phyloP scores from a whole-genome alignment of 1,284 basidiomycete species.

The Cryptococcus maquisensis region DNA sequence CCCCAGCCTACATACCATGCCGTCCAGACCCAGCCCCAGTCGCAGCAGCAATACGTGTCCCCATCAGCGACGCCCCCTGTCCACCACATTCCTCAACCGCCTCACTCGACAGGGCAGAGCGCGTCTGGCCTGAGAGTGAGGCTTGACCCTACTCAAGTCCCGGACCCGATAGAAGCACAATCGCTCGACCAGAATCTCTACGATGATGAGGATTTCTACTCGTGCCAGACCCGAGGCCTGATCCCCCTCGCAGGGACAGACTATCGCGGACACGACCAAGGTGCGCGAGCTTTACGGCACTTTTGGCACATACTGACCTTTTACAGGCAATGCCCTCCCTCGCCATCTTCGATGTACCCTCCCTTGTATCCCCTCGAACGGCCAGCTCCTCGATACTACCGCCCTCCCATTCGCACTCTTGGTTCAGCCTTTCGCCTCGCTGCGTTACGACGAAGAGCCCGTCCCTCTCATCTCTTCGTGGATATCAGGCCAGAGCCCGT shows the following conservation, averaged over 20 bases:
- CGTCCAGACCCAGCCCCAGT: conserved; percentile 13
- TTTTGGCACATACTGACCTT: not conserved
- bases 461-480: conserved; percentile 66
- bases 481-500: conserved; percentile 37
- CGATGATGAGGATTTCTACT: conserved; percentile 71
- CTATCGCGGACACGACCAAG: conserved; percentile 87
- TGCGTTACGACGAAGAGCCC: conserved; percentile 72
- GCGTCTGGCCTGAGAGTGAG: conserved; percentile 66
- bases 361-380: conserved; percentile 71
- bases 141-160: conserved; percentile 87
- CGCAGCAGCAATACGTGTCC: conserved; percentile 20
- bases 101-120: conserved; percentile 69
- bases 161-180: conserved; percentile 79
- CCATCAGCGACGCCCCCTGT: conserved; percentile 22
- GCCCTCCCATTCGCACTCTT: conserved; percentile 78
- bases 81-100: conserved; percentile 66
- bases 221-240: conserved; percentile 65
- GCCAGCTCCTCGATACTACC: conserved; percentile 75
- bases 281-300: conserved; percentile 48
- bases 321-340: conserved; percentile 63
- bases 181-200: conserved; percentile 80
- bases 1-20: conserved; percentile 5
- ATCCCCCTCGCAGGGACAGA: conserved; percentile 83
- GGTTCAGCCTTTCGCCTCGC: conserved; percentile 85
- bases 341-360: conserved; percentile 64